These are phyloP conservation scores for Hymenoscyphus salicellus DNA, from an alignment of 2,329 filamentous ascomycete species.

Conservation along the genomic window DNA sequence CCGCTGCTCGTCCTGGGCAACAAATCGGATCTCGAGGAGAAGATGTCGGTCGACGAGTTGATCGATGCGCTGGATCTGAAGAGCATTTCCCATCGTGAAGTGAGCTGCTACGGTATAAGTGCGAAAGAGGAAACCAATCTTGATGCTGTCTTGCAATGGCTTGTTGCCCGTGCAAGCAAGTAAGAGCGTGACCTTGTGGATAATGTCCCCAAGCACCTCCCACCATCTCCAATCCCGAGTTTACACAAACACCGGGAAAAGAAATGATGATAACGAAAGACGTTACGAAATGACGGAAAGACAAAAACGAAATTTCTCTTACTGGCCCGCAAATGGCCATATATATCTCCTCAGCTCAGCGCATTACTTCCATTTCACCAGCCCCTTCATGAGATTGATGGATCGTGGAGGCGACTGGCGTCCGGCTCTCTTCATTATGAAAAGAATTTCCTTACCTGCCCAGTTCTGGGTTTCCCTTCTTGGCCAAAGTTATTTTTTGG, in stretches of 20 bases:
- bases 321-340: constrained; percentile 45
- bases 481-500: constrained; percentile 22
- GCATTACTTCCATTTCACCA: constrained; percentile 21
- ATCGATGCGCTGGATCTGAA: constrained; percentile 92
- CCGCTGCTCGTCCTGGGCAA: constrained; percentile 93
- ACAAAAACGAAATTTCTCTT: constrained; percentile 39
- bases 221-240: constrained; percentile 1
- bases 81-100: constrained; percentile 83
- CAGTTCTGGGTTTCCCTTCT: constrained; percentile 17
- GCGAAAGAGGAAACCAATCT: constrained; percentile 99
- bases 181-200: constrained; percentile 40
- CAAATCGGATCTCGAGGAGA: constrained; percentile 92
- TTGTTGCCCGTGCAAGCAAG: constrained; percentile 83
- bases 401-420: constrained; percentile 11
- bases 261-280: constrained; percentile 44
- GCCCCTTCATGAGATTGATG: constrained; percentile 13
- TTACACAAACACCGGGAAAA: constrained; percentile 34
- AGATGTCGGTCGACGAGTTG: constrained; percentile 87
- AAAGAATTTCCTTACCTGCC: constrained; percentile 26
- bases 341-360: constrained; percentile 40
- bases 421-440: constrained; percentile 11
- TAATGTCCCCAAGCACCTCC: constrained; percentile 9
- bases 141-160: constrained; percentile 92
- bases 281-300: constrained; percentile 50
- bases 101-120: constrained; percentile 98